A percentile compares a stretch with the other conserved stretches of the same genome.
These are phyloP conservation scores for Alternaria hordeiaustralica DNA, from an alignment of 2,329 filamentous ascomycete species.

Conservation along the genomic window DNA sequence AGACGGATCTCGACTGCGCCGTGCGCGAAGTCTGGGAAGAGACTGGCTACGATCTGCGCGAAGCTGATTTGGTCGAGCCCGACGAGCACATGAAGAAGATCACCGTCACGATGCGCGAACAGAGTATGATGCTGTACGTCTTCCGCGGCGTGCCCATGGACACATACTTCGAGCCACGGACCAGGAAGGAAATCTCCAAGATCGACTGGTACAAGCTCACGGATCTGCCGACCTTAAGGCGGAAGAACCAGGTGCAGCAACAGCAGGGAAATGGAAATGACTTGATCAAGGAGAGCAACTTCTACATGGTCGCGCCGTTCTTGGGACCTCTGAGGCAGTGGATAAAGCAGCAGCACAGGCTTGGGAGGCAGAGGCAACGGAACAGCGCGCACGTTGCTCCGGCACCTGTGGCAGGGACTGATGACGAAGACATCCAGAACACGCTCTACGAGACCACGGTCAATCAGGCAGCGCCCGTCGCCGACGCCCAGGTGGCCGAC, in stretches of 20 bases:
- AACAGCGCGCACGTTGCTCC: conserved; percentile 24
- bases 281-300: conserved; percentile 76
- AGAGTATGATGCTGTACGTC: conserved; percentile 91
- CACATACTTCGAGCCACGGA: conserved; percentile 85
- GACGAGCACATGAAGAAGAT: conserved; percentile 79
- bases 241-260: conserved; percentile 67
- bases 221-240: conserved; percentile 82
- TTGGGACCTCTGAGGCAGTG: conserved; percentile 84
- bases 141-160: conserved; percentile 89
- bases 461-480: conserved; percentile 21
- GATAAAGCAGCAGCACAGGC: conserved; percentile 83
- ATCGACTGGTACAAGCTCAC: conserved; percentile 94
- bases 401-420: conserved; percentile 33
- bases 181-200: conserved; percentile 96
- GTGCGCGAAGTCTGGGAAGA: conserved; percentile 95
- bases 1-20: conserved; percentile 91
- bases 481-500: conserved; percentile 19
- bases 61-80: conserved; percentile 75
- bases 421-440: conserved; percentile 39
- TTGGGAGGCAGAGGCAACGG: conserved; percentile 61
- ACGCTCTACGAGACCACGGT: conserved; percentile 38
- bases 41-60: conserved; percentile 83
- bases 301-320: conserved; percentile 98
- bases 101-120: conserved; percentile 87
- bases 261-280: conserved; percentile 59